Evolutionary conservation across 805 yeast genomes (phyloP).

Genomic region (Helenozyma rhizophorensis): DNA sequence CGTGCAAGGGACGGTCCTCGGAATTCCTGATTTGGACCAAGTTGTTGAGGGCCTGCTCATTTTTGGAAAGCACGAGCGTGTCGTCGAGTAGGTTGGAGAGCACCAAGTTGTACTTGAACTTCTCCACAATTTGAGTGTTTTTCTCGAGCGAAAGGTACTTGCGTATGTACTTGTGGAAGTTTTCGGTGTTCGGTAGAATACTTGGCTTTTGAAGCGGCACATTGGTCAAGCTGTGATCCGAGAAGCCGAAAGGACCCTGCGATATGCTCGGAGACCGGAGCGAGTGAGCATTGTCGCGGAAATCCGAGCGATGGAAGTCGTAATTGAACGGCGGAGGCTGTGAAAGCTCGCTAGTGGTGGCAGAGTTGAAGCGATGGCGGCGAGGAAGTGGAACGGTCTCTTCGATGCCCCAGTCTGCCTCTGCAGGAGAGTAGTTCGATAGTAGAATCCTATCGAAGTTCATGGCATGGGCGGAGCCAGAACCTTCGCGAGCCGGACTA

Average conservation of each 20-base stretch:
- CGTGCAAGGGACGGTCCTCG: neutral
- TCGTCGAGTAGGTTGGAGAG: constrained; percentile 37
- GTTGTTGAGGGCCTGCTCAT: constrained; percentile 30
- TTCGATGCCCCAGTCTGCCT: constrained; percentile 22
- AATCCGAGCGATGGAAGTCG: neutral
- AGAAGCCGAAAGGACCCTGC: too few relatives aligned
- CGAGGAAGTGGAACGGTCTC: constrained; percentile 5
- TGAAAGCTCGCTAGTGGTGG: constrained; percentile 17
- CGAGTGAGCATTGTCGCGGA: neutral
- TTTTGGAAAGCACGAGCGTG: constrained; percentile 38
- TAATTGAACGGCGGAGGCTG: constrained; percentile 7
- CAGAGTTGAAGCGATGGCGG: constrained; percentile 11
- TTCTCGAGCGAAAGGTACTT: constrained; percentile 22
- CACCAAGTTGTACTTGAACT: constrained; percentile 37
- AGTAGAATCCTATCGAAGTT: constrained; percentile 8
- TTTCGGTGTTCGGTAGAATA: constrained; percentile 10
- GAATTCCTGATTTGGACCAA: constrained; percentile 6
- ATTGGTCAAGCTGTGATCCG: neutral
- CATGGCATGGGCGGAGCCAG: constrained; percentile 1
- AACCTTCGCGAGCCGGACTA: too few relatives aligned
- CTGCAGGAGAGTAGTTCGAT: constrained; percentile 13
- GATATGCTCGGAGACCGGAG: too few relatives aligned
- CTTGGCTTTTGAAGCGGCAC: neutral
- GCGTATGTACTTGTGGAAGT: constrained; percentile 18
- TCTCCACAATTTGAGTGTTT: constrained; percentile 29